Conservation (phyloP, 192 early-diverging fungal genomes). For the Linnemannia exigua region DNA sequence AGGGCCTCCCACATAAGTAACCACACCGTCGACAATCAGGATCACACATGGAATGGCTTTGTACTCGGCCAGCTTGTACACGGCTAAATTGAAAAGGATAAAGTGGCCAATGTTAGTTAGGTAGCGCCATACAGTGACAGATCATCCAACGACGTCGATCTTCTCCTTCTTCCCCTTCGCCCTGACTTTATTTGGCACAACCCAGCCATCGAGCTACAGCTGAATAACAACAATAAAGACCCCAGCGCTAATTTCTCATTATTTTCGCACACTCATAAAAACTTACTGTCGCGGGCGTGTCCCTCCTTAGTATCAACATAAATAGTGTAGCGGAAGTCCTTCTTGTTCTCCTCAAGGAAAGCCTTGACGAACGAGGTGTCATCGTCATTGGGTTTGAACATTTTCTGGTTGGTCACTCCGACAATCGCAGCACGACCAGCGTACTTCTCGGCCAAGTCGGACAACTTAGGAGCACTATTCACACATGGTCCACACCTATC, state of each 20-base stretch:
- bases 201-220: background rate
- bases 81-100: conserved; percentile 30
- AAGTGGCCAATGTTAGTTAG: too few relatives aligned
- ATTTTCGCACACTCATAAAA: background rate
- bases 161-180: too few relatives aligned
- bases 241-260: too few relatives aligned
- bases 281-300: conserved; percentile 34
- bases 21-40: conserved; percentile 26
- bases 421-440: conserved; percentile 35
- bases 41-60: conserved; percentile 38
- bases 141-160: background rate
- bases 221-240: background rate
- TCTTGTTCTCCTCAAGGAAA: conserved; percentile 37
- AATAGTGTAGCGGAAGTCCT: conserved; percentile 25
- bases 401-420: conserved; percentile 38
- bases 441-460: conserved; percentile 37
- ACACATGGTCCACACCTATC: conserved; percentile 47
- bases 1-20: conserved; percentile 30
- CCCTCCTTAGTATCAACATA: conserved; percentile 32
- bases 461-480: conserved; percentile 27
- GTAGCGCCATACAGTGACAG: too few relatives aligned
- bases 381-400: conserved; percentile 11
- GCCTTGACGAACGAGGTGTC: conserved; percentile 3
- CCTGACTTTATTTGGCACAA: too few relatives aligned
- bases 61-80: conserved; percentile 36